These are phyloP conservation scores for Pezicula radicicola DNA, from an alignment of 2,329 filamentous ascomycete genomes.

Conservation along the genomic window DNA sequence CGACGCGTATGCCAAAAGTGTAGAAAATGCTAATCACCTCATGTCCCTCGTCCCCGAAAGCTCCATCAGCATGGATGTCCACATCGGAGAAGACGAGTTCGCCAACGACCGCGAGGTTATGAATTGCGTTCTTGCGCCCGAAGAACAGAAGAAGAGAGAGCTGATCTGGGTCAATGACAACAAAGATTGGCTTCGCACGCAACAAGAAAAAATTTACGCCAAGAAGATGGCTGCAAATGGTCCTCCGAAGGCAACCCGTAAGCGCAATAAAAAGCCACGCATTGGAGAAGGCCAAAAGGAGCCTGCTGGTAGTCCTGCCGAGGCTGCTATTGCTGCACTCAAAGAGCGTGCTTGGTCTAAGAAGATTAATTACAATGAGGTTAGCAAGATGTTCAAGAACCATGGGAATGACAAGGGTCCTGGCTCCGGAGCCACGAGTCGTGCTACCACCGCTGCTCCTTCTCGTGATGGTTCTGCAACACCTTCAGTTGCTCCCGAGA, in stretches of 20 bases:
- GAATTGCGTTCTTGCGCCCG: constrained; percentile 70
- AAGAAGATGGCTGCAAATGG: constrained; percentile 59
- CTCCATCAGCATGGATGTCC: constrained; percentile 54
- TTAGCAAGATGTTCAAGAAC: constrained; percentile 53
- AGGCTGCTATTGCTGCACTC: constrained; percentile 66
- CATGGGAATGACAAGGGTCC: constrained; percentile 33
- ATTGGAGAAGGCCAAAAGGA: constrained; percentile 64
- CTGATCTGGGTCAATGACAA: constrained; percentile 94
- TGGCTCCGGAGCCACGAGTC: constrained; percentile 43
- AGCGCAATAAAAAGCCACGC: constrained; percentile 51
- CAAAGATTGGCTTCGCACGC: constrained; percentile 84
- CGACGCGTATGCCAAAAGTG: constrained; percentile 54
- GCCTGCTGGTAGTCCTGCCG: constrained; percentile 64
- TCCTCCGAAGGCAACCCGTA: constrained; percentile 54
- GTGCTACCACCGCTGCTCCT: constrained; percentile 35
- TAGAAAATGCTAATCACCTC: constrained; percentile 52
- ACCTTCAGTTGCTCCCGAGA: not conserved
- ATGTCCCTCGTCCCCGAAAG: constrained; percentile 47
- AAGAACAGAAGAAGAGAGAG: constrained; percentile 81
- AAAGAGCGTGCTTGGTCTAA: constrained; percentile 68
- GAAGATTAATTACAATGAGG: constrained; percentile 71
- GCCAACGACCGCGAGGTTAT: constrained; percentile 84
- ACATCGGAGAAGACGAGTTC: constrained; percentile 79
- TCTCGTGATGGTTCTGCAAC: not conserved
- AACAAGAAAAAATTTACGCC: constrained; percentile 80